phyloP scores from a whole-genome alignment of 225 moss, liverwort and hornwort genomes.

The Climacium dendroides region DNA sequence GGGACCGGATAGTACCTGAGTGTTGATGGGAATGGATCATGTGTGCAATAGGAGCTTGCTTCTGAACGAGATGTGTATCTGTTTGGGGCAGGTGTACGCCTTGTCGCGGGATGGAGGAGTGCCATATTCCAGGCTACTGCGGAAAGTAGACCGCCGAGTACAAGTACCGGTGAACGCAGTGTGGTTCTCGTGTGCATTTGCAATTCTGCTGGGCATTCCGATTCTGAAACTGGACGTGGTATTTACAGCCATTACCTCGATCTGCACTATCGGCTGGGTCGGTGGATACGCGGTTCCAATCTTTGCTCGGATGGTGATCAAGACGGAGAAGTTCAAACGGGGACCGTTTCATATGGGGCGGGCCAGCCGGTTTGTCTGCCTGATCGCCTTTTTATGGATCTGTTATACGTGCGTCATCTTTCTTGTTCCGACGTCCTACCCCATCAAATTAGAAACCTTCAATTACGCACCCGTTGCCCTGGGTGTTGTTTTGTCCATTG shows the following conservation, averaged over 20 bases:
- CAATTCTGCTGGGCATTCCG: constrained; percentile 60
- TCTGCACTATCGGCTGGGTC: constrained; percentile 84
- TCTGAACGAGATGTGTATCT: neutral
- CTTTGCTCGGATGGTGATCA: constrained; percentile 64
- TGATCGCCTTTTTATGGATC: constrained; percentile 64
- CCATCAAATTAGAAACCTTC: constrained; percentile 33
- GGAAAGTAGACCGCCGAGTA: constrained; percentile 48
- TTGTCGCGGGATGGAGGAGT: constrained; percentile 76
- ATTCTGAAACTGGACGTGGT: constrained; percentile 65
- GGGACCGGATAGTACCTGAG: neutral
- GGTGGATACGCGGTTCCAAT: constrained; percentile 86
- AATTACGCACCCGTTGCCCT: constrained; percentile 77
- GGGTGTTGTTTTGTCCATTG: constrained; percentile 22
- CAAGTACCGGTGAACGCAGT: constrained; percentile 85
- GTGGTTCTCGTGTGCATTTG: constrained; percentile 40
- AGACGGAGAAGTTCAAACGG: constrained; percentile 41
- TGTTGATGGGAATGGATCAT: neutral
- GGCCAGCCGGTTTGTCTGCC: constrained; percentile 54
- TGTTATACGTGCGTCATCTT: constrained; percentile 57
- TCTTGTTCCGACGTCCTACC: constrained; percentile 58
- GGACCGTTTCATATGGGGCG: constrained; percentile 62
- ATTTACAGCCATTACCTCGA: constrained; percentile 71
- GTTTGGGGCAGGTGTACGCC: constrained; percentile 45
- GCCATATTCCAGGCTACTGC: constrained; percentile 53
- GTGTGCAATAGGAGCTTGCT: neutral